Evolutionary conservation across 1,284 basidiomycete species (phyloP), one percentile per base, ranked within the genome.

Genomic region (Fistulinella cinereoalba): DNA sequence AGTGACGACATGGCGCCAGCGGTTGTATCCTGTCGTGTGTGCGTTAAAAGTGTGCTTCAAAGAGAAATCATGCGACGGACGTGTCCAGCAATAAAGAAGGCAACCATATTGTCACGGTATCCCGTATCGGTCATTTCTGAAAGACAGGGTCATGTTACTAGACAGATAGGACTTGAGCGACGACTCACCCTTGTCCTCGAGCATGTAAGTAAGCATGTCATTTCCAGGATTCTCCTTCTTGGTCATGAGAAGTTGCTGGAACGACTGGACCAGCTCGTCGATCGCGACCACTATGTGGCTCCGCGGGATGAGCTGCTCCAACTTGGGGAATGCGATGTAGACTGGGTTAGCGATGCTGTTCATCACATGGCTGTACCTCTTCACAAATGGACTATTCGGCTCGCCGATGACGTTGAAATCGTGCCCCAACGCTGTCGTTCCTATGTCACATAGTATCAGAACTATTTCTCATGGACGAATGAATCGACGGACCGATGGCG

Each of bases 181-280:
- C 12, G 9, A 37, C 8, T 44, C 13, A 32, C 43, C 25, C 28
- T 44, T 44, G 28, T 44, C 43, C 43, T 38, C 36, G 28, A 44
- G 36, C 36, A 44, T 44, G 22, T 44, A 37, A 7, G 36, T 44
- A 16, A 44, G 43, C 43, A 38, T 44, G 28, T 44, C 36, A 6
- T 44, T 38, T 3, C 28, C 37, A 12, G 43, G 36, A 16, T 38
- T 44, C 27, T 37, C 42, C 28, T 38, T 44, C 22, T 37, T 44
- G 5, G 6, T n/a, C 6, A 22, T 24, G 11, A 44, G 43, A n/a
- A 44, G 18, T 15, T 44, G 11, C 4, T 43, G 34, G 42, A 43
- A 37, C 9, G 42, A 43, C 25, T 38, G 18, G 36, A 44, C 22
- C 15, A 38, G 8, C 4, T 24, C 36, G 22, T 44, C 43, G 25